Conservation (phyloP, 306 rosid species). For the Hippophae rhamnoides region DNA sequence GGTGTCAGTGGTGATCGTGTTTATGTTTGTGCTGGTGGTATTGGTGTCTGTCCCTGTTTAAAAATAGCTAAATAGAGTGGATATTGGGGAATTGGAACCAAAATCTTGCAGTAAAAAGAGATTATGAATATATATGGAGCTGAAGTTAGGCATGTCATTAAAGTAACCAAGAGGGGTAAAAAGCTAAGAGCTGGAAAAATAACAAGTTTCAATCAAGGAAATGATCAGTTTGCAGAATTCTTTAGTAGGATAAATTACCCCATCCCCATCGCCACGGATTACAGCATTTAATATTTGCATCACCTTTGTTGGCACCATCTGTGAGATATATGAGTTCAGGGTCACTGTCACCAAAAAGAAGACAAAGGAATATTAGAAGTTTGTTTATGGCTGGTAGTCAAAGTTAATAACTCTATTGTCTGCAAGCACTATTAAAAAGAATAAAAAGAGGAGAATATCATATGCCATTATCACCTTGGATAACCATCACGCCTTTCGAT, state of each 20-base stretch:
- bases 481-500: conserved; percentile 89
- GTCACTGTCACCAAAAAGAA: conserved; percentile 46
- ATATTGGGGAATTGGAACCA: conserved; percentile 99
- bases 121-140: not conserved
- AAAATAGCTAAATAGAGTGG: conserved; percentile 90
- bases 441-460: conserved; percentile 1
- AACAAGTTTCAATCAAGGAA: not conserved
- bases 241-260: conserved; percentile 47
- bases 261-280: conserved; percentile 74
- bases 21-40: no score
- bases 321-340: conserved; percentile 94
- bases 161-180: not conserved
- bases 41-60: not conserved
- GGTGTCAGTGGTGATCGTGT: no score
- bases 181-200: not conserved
- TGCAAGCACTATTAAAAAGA: conserved; percentile 7
- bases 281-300: conserved; percentile 88
- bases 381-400: conserved; percentile 21
- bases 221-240: not conserved
- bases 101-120: conserved; percentile 40
- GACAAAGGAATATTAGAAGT: conserved; percentile 15
- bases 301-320: conserved; percentile 96
- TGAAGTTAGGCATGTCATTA: no score
- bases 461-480: conserved; percentile 54
- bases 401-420: conserved; percentile 9